Conservation (phyloP, 2,329 filamentous ascomycete species). For the Lachnellula arida region DNA sequence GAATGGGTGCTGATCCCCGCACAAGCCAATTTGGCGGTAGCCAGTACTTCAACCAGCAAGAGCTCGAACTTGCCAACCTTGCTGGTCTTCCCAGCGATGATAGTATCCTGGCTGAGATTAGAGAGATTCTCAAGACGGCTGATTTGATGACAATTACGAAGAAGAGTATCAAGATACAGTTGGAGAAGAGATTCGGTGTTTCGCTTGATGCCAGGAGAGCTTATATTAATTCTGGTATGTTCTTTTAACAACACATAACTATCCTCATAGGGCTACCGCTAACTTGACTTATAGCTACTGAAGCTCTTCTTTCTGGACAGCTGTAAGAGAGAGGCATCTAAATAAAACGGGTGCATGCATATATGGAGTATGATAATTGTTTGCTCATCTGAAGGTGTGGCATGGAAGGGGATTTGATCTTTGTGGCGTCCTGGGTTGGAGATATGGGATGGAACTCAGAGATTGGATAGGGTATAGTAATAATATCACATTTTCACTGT, state of each 20-base stretch:
- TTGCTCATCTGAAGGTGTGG: no score
- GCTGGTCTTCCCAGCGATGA: constrained; percentile 78
- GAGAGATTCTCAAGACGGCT: constrained; percentile 84
- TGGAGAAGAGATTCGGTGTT: constrained; percentile 86
- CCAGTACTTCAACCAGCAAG: constrained; percentile 55
- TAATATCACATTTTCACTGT: no score
- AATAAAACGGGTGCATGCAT: not conserved
- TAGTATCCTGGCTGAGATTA: constrained; percentile 84
- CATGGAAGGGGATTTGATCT: no score
- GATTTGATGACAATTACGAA: constrained; percentile 98
- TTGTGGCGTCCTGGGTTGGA: no score
- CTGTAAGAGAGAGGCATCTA: constrained; percentile 42
- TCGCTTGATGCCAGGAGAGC: constrained; percentile 80
- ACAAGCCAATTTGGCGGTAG: constrained; percentile 32
- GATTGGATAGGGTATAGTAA: no score
- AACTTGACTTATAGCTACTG: constrained; percentile 54
- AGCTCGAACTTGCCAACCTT: constrained; percentile 71
- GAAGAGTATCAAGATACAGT: constrained; percentile 92
- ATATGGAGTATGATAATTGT: not conserved
- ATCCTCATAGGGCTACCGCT: constrained; percentile 17
- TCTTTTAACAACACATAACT: not conserved
- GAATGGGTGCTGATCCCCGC: constrained; percentile 40
- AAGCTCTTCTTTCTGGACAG: constrained; percentile 73
- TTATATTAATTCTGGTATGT: constrained; percentile 90
- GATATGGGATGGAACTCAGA: no score